Base-by-base conservation (phyloP, 805 yeast species). In the Myxozyma neglecta region DNA sequence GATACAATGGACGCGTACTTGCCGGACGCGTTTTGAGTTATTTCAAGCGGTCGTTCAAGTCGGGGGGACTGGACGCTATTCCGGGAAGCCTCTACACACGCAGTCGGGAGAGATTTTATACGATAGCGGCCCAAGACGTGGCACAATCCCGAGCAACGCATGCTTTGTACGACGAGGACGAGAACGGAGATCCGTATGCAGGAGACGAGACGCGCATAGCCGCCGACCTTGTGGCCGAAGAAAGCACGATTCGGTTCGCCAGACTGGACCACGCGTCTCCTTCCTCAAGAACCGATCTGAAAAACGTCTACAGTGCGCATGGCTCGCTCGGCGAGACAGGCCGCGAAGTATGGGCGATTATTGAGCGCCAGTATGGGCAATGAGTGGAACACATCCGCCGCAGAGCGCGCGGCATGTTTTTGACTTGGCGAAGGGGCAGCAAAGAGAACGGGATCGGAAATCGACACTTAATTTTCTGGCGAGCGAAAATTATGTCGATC, bases 71-170 rank as follows among this genome's bases (percentile, higher is more conserved):
- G 14, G 66, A 44, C 11, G 46, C 34, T 14, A 59, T 61, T 4
- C 59, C 65, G 14, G 64, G 65, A 14, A 18, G 46, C 20, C 46
- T 59, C 20, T 59, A 53, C 36, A 60, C 54, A 20, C 53, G 60
- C 20, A 60, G 59, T 46, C 54, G 50, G 20, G 60, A 13, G n/a
- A 29, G 55, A 35, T 61, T 61, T 40, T 11, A 32, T 10, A 36
- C 18, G 29, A 40, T 55, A 7, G 65, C 65, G 2, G 64, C 56
- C 7, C 63, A 54, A 14, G 65, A 61, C 35, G 65, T 57, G 18
- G 65, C 65, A 8, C 46, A 44, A n/a, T 61, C 65, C 6, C 63
- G 65, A 24, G 65, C 65, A 9, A 61, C 65, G n/a, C 64, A 61
- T 32, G 60, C 49, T 16, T 45, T 61, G 20, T 61, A 47, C 39